Evolutionary conservation across 2,329 filamentous ascomycete species (phyloP).

Genomic region (Botrytis tulipae): DNA sequence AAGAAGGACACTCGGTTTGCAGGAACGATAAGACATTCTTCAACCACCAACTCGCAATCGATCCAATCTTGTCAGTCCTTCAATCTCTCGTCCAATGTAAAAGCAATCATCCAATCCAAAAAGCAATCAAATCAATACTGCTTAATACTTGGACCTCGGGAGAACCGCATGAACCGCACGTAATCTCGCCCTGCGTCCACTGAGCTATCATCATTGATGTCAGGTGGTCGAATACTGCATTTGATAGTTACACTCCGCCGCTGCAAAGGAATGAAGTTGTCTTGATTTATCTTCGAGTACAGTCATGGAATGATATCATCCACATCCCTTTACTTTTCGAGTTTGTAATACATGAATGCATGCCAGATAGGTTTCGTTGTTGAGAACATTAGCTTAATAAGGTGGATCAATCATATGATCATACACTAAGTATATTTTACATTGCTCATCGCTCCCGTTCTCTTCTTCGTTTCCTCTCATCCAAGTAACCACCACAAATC

Average conservation of each 20-base stretch:
- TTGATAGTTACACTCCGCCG: neutral
- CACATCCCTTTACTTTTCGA: neutral
- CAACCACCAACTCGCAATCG: neutral
- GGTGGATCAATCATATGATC: constrained; percentile 15
- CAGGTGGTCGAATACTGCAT: constrained; percentile 7
- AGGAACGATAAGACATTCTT: constrained; percentile 12
- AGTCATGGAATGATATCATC: constrained; percentile 1
- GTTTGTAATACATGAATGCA: neutral
- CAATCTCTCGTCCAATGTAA: neutral
- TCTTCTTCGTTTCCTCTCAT: neutral
- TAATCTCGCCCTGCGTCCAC: neutral
- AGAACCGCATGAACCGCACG: neutral
- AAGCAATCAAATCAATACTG: neutral
- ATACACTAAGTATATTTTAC: constrained; percentile 17
- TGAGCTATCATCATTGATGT: neutral
- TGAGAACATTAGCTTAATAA: neutral
- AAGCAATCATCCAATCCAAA: neutral
- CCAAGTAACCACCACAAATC: neutral
- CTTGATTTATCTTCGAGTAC: neutral
- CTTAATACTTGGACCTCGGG: neutral
- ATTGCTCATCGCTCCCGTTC: neutral
- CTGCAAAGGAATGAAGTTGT: neutral
- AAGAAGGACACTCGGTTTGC: neutral
- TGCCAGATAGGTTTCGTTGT: constrained; percentile 7
- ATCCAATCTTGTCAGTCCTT: constrained; percentile 1